phyloP scores from a whole-genome alignment of 164 flowering plant genomes.

The Nelumbo lutea region DNA sequence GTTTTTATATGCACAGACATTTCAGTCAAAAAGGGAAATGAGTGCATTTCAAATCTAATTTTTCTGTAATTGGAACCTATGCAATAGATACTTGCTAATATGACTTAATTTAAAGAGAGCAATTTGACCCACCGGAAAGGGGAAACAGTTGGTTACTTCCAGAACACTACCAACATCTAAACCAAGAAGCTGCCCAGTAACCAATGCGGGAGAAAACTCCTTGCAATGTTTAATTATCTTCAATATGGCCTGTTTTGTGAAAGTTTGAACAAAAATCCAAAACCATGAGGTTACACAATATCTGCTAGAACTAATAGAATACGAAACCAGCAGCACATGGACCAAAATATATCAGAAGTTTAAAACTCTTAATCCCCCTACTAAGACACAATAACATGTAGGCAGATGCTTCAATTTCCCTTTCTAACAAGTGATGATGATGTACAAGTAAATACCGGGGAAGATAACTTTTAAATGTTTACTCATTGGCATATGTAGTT shows the following conservation, averaged over 20 bases:
- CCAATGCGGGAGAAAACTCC: conserved; percentile 83
- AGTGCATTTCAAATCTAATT: neutral
- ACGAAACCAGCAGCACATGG: neutral
- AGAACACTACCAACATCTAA: conserved; percentile 98
- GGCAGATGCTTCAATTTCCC: no score
- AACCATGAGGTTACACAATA: neutral
- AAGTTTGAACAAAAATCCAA: neutral
- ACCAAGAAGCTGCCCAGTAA: conserved; percentile 94
- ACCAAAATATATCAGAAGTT: neutral
- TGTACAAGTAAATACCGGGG: no score
- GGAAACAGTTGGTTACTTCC: conserved; percentile 96
- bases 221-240: conserved; percentile 97
- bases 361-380: neutral
- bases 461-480: no score
- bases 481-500: neutral
- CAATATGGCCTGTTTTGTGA: conserved; percentile 50
- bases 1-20: neutral
- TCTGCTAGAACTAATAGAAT: neutral
- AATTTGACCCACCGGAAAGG: conserved; percentile 69
- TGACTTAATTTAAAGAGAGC: neutral
- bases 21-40: neutral
- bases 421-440: no score
- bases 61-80: neutral
- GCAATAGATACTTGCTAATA: neutral
- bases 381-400: neutral